Conservation (phyloP, 768 basidiomycete genomes). For the Grammothele lineata region DNA sequence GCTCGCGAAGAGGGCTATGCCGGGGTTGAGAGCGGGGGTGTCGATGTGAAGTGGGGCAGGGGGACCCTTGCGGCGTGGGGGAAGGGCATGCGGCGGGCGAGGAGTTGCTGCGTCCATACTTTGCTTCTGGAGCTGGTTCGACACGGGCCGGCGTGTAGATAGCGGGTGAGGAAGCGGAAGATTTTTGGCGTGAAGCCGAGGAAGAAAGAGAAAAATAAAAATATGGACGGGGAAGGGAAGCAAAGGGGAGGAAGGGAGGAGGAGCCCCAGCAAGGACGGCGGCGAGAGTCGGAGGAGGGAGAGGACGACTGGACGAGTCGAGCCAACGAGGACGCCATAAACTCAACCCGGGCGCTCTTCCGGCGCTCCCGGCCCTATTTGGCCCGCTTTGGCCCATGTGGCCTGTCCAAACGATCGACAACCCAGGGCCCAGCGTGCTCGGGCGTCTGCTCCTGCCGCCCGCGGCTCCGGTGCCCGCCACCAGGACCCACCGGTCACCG, state of each 20-base stretch:
- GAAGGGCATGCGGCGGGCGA: conserved; percentile 25
- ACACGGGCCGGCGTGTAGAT: conserved; percentile 45
- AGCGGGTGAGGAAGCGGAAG: conserved; percentile 11
- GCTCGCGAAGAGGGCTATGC: conserved; percentile 45
- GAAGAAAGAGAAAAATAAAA: conserved; percentile 5
- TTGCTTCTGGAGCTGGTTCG: conserved; percentile 23
- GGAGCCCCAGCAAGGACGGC: conserved; percentile 8
- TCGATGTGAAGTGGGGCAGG: conserved; percentile 57
- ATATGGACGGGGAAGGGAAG: conserved; percentile 18
- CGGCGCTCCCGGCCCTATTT: conserved; percentile 5
- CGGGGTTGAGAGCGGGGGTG: conserved; percentile 44
- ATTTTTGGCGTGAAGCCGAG: conserved; percentile 2
- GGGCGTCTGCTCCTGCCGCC: no score
- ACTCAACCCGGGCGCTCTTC: conserved; percentile 6
- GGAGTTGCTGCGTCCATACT: conserved; percentile 32
- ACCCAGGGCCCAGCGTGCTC: no score
- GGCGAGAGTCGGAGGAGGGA: conserved; percentile 8
- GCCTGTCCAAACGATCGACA: neutral
- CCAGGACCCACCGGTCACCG: neutral
- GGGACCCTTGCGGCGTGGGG: conserved; percentile 46
- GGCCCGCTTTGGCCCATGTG: conserved; percentile 13
- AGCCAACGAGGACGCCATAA: conserved; percentile 3
- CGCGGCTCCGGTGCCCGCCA: neutral
- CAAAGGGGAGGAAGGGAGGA: neutral
- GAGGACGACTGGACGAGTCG: conserved; percentile 1